Base-by-base conservation (phyloP, 768 basidiomycete genomes). In the Boletus sp. region DNA sequence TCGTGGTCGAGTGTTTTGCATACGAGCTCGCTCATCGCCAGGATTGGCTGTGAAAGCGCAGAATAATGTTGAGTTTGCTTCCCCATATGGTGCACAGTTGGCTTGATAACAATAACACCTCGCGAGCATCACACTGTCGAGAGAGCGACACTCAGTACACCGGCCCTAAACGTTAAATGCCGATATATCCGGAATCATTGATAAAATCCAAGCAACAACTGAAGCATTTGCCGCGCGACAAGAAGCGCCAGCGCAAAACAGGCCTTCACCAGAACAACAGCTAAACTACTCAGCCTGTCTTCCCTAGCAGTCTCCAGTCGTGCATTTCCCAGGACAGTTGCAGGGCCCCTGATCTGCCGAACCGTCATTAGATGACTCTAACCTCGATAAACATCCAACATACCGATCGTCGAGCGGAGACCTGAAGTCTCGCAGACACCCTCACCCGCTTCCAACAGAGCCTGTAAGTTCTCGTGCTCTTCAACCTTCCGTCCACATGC, bases 1-100 rank as follows among this genome's bases (percentile, higher is more conserved):
- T 87, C 84, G 73, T 87, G 83, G 71, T 87, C 85, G 53, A 90
- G 78, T 6, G 85, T 87, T 39, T 87, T 89, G 72, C 84, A 84
- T 50, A 89, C 82, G 46, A 90, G 86, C 74, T 90, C 87, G 55
- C 84, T 84, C 83, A 87, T 88, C 39, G 81, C 78, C 52, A 90
- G 79, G 29, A 75, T 77, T 6, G 88, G 87, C 21, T 85, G 84
- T 0, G 77, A 77, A 59, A 85, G 79, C 21, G 83, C 79, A 38
- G 85, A 88, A 67, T 89, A 90, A 52, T 74, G 68, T 39, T 59
- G 70, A 51, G 41, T 46, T 40, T 50, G 54, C 34, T 55, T 64
- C 53, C n/a, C 50, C 64, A 71, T 70, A 33, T 14, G 42, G 37
- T 57, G 43, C 27, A 21, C 19, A 27, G 60, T 41, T 55, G 47